These are phyloP conservation scores for Oryza meyeriana DNA, from an alignment of 176 grass and related monocot species.

Conservation along the genomic window DNA sequence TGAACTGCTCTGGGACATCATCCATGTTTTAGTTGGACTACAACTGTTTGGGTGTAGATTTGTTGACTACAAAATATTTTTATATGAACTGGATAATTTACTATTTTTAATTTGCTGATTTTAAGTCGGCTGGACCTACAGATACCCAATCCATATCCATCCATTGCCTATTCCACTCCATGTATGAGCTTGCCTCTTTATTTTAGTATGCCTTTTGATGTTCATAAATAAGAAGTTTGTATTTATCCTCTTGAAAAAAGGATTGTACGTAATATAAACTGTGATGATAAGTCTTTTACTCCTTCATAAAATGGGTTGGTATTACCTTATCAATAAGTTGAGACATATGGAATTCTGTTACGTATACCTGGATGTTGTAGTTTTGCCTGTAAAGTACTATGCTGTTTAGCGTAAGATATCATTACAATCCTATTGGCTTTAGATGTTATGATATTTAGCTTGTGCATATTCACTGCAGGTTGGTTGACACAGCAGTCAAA, in stretches of 20 bases:
- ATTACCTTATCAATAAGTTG: neutral
- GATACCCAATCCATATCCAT: neutral
- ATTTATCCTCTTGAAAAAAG: neutral
- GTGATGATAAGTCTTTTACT: neutral
- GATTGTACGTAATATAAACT: neutral
- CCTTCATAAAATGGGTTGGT: neutral
- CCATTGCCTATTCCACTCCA: neutral
- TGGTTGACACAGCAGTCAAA: slow-evolving; percentile 92
- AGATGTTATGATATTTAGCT: slow-evolving; percentile 9
- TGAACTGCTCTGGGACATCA: neutral
- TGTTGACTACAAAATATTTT: neutral
- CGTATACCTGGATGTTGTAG: neutral
- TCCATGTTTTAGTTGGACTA: neutral
- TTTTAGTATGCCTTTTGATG: neutral
- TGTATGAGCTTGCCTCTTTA: neutral
- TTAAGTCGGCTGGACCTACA: neutral
- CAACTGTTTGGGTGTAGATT: neutral
- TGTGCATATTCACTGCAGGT: slow-evolving; percentile 43
- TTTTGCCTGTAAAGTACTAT: neutral
- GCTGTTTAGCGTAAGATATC: neutral
- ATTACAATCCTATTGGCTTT: neutral
- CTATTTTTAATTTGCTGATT: neutral
- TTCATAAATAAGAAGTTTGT: neutral
- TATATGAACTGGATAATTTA: neutral
- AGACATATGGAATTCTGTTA: neutral